These are phyloP conservation scores for Aquilaria agallochum DNA, from an alignment of 441 rosid species.

Conservation along the genomic window DNA sequence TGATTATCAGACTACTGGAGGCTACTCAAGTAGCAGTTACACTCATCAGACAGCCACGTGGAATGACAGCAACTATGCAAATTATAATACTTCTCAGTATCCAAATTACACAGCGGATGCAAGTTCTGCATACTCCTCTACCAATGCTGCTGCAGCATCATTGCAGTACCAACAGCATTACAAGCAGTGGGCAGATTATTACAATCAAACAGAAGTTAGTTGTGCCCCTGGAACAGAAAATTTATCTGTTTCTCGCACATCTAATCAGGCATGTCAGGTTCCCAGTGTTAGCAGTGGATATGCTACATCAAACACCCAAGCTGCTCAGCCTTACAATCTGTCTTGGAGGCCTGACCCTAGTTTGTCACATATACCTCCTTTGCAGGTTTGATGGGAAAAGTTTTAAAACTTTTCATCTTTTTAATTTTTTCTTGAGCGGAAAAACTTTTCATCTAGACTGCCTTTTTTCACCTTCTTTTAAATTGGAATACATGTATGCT, in stretches of 20 bases:
- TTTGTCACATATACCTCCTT: conserved; percentile 43
- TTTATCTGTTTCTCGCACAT: conserved; percentile 45
- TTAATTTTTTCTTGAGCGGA: too few relatives aligned
- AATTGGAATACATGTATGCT: too few relatives aligned
- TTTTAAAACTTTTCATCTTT: too few relatives aligned
- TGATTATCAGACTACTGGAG: conserved; percentile 99
- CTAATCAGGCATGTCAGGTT: conserved; percentile 52
- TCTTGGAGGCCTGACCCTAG: conserved; percentile 72
- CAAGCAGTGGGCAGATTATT: conserved; percentile 89
- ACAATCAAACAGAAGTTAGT: conserved; percentile 87
- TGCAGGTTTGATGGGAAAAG: conserved; percentile 54
- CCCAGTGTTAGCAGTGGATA: conserved; percentile 53
- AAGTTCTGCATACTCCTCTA: conserved; percentile 47
- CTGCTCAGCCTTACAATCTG: conserved; percentile 38
- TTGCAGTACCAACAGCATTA: conserved; percentile 68
- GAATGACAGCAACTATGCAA: conserved; percentile 71
- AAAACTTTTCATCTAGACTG: too few relatives aligned
- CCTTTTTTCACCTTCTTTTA: too few relatives aligned
- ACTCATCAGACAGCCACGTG: conserved; percentile 56
- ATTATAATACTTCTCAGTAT: conserved; percentile 64
- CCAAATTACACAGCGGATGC: conserved; percentile 57
- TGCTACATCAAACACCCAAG: conserved; percentile 60
- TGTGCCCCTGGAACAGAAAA: conserved; percentile 99
- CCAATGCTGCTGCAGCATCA: conserved; percentile 50
- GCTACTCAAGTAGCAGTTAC: conserved; percentile 77